Conservation (phyloP, 257 asterid species). For the Solanum lignicaule region DNA sequence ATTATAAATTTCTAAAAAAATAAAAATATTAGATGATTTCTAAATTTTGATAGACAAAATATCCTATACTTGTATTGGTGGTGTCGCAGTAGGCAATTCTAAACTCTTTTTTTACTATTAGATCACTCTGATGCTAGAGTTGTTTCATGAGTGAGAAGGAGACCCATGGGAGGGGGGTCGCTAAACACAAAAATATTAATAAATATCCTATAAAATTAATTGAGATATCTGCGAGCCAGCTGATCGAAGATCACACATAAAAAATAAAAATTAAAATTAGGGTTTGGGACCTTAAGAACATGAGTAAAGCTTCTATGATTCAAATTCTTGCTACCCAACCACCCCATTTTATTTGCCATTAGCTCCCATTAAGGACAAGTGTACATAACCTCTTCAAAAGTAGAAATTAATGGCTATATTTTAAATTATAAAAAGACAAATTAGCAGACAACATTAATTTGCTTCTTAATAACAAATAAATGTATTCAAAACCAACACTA, state of each 20-base stretch:
- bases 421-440: neutral
- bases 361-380: constrained; percentile 10
- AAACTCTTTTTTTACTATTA: neutral
- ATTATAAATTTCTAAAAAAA: neutral
- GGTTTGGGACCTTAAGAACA: neutral
- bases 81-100: neutral
- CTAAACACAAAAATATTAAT: neutral
- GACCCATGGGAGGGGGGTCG: accelerated
- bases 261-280: neutral
- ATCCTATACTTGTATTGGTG: neutral
- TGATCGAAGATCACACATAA: too few species aligned
- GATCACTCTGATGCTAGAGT: neutral
- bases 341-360: neutral
- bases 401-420: neutral
- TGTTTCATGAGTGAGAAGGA: neutral
- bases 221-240: accelerated
- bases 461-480: neutral
- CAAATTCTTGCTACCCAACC: neutral
- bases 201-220: neutral
- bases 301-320: neutral
- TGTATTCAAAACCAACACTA: neutral
- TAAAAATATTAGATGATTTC: neutral
- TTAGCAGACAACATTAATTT: constrained; percentile 1
- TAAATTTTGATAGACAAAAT: neutral
- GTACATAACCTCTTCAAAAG: neutral